phyloP scores from a whole-genome alignment of 805 yeast species.

The Candida hispaniensis region DNA sequence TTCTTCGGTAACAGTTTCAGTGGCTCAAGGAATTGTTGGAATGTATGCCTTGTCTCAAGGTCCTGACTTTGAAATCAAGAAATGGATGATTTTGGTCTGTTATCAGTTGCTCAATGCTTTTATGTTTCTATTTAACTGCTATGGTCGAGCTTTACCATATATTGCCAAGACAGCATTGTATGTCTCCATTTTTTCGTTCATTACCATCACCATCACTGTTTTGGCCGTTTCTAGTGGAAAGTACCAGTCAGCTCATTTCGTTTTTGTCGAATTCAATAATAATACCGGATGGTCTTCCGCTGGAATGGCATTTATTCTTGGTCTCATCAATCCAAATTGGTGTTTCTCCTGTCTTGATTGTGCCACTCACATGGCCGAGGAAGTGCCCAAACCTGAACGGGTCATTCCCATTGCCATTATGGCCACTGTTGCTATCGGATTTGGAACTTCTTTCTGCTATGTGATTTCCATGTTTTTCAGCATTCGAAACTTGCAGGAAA shows the following conservation, averaged over 20 bases:
- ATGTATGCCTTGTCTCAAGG: conserved; percentile 34
- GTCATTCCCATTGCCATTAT: conserved; percentile 53
- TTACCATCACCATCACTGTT: conserved; percentile 43
- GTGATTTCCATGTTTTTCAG: conserved; percentile 38
- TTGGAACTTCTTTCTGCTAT: conserved; percentile 37
- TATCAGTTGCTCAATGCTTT: conserved; percentile 23
- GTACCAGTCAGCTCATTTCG: conserved; percentile 42
- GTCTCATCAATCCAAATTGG: conserved; percentile 63
- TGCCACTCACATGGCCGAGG: conserved; percentile 66
- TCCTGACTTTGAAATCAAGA: conserved; percentile 29
- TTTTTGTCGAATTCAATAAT: conserved; percentile 44
- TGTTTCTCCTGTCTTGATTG: conserved; percentile 58
- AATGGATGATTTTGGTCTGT: conserved; percentile 24
- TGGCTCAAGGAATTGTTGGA: conserved; percentile 44
- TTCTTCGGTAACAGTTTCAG: conserved; percentile 47
- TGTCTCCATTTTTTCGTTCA: conserved; percentile 42
- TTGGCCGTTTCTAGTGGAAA: conserved; percentile 43
- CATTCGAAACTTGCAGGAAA: conserved; percentile 41
- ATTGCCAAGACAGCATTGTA: conserved; percentile 42
- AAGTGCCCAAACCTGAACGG: conserved; percentile 45
- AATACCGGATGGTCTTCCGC: conserved; percentile 50
- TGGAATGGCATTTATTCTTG: conserved; percentile 57
- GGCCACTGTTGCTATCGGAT: conserved; percentile 55
- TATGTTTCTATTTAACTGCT: conserved; percentile 20
- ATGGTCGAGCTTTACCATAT: conserved; percentile 35